These are phyloP conservation scores for Metarhizium humberi DNA, from an alignment of 2,329 filamentous ascomycete species.

Conservation along the genomic window DNA sequence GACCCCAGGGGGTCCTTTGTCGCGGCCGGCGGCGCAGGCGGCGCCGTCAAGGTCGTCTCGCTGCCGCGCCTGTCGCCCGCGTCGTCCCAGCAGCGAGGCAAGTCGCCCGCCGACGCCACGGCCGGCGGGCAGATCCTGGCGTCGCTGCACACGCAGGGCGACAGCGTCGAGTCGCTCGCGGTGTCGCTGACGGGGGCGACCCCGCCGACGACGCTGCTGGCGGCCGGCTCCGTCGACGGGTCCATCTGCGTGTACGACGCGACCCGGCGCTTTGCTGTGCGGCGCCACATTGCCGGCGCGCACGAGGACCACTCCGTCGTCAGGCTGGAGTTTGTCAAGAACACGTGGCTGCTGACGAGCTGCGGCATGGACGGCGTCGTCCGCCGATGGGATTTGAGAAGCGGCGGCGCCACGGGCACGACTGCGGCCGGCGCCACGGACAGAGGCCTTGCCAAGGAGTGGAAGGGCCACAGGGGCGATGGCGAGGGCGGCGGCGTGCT, in stretches of 20 bases:
- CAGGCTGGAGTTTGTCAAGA: constrained; percentile 76
- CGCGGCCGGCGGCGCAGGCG: constrained; percentile 80
- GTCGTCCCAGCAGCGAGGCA: constrained; percentile 10
- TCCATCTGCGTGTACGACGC: constrained; percentile 82
- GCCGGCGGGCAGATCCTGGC: constrained; percentile 61
- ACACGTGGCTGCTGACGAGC: constrained; percentile 66
- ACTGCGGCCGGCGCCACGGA: constrained; percentile 31
- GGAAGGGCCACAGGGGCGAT: constrained; percentile 79
- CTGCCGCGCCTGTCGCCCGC: constrained; percentile 53
- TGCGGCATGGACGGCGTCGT: constrained; percentile 91
- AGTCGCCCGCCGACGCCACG: constrained; percentile 25
- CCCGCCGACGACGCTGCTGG: constrained; percentile 46
- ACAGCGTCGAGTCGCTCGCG: constrained; percentile 67
- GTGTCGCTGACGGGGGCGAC: constrained; percentile 36
- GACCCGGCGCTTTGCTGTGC: constrained; percentile 75
- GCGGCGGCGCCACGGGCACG: constrained; percentile 24
- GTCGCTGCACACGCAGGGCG: constrained; percentile 66
- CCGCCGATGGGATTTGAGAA: constrained; percentile 73
- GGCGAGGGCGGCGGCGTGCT: constrained; percentile 83
- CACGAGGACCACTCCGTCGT: constrained; percentile 88
- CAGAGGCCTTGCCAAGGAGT: constrained; percentile 69
- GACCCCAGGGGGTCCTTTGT: constrained; percentile 72
- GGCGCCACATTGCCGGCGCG: constrained; percentile 70
- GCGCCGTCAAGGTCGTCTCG: constrained; percentile 75
- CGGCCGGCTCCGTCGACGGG: constrained; percentile 61